These are phyloP conservation scores for Xanthoparmelia taractica DNA, from an alignment of 495 filamentous ascomycete genomes.

Conservation along the genomic window DNA sequence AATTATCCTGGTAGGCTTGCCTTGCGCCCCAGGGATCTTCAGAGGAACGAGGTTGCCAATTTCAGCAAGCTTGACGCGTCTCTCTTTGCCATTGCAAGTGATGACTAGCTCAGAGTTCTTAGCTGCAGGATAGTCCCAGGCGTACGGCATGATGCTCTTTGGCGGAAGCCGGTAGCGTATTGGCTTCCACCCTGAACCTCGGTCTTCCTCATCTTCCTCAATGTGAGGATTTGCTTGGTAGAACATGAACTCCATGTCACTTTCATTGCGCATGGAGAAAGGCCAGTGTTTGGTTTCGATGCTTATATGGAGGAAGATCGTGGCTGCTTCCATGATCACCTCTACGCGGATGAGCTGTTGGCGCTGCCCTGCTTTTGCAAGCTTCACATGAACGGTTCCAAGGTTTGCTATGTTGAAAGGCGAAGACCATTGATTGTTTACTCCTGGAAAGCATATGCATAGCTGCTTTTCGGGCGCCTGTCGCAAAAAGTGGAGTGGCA, in stretches of 20 bases:
- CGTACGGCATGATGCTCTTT: slow-evolving; percentile 97
- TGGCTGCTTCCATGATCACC: slow-evolving; percentile 81
- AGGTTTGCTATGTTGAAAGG: slow-evolving; percentile 95
- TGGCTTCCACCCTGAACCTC: slow-evolving; percentile 71
- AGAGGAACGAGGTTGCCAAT: slow-evolving; percentile 92
- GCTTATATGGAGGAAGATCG: slow-evolving; percentile 85
- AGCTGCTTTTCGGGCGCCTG: slow-evolving; percentile 75
- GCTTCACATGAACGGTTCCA: slow-evolving; percentile 84
- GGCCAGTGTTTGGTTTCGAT: slow-evolving; percentile 92
- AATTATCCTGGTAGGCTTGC: slow-evolving; percentile 66
- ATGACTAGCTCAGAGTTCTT: slow-evolving; percentile 89
- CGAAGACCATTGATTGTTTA: slow-evolving; percentile 97
- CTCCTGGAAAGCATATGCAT: slow-evolving; percentile 84
- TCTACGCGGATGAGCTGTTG: slow-evolving; percentile 85
- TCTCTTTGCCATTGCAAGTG: slow-evolving; percentile 66
- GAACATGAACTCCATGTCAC: slow-evolving; percentile 91
- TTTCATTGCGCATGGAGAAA: slow-evolving; percentile 97
- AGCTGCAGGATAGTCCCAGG: slow-evolving; percentile 97
- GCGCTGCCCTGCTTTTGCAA: slow-evolving; percentile 80
- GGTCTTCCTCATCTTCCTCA: slow-evolving; percentile 77
- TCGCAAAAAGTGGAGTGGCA: slow-evolving; percentile 81
- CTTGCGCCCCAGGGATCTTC: slow-evolving; percentile 58
- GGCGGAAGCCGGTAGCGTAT: slow-evolving; percentile 90
- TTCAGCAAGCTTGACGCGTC: slow-evolving; percentile 88
- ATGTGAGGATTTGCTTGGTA: slow-evolving; percentile 73